phyloP scores from a whole-genome alignment of 257 asterid genomes.

The Solanum gracilifrons region DNA sequence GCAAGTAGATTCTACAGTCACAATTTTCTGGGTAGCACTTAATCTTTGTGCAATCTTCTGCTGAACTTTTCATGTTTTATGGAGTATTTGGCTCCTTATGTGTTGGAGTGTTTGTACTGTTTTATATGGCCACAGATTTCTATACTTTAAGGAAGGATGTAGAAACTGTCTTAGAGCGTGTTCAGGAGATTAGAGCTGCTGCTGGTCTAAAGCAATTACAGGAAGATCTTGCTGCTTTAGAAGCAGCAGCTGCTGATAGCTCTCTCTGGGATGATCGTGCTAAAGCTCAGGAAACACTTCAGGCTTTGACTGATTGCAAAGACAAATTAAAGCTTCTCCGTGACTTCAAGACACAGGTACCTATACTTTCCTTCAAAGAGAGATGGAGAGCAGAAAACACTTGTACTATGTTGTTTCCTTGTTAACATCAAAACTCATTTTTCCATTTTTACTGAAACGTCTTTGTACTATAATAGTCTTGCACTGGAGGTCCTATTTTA shows the following conservation, averaged over 20 bases:
- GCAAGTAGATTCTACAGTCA: neutral
- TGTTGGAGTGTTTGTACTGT: neutral
- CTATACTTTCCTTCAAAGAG: neutral
- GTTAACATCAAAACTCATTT: neutral
- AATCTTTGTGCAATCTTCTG: neutral
- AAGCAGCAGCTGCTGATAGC: conserved; percentile 72
- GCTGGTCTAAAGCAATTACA: conserved; percentile 76
- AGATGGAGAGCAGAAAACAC: neutral
- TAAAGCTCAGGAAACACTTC: conserved; percentile 92
- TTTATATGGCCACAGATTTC: conserved; percentile 51
- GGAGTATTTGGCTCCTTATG: neutral
- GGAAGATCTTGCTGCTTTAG: conserved; percentile 52
- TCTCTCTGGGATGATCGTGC: conserved; percentile 92
- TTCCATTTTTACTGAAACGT: neutral
- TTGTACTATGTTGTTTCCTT: neutral
- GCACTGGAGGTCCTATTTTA: neutral
- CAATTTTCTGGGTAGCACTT: neutral
- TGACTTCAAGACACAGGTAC: conserved; percentile 81
- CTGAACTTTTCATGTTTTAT: neutral
- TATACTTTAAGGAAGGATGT: conserved; percentile 78
- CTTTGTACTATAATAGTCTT: neutral
- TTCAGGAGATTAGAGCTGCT: conserved; percentile 65
- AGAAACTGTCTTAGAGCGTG: conserved; percentile 52
- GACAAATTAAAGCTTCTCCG: conserved; percentile 79
- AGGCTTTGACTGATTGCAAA: conserved; percentile 73